Conservation (phyloP, 2,329 filamentous ascomycete species). For the Westerdykella aurantiaca region DNA sequence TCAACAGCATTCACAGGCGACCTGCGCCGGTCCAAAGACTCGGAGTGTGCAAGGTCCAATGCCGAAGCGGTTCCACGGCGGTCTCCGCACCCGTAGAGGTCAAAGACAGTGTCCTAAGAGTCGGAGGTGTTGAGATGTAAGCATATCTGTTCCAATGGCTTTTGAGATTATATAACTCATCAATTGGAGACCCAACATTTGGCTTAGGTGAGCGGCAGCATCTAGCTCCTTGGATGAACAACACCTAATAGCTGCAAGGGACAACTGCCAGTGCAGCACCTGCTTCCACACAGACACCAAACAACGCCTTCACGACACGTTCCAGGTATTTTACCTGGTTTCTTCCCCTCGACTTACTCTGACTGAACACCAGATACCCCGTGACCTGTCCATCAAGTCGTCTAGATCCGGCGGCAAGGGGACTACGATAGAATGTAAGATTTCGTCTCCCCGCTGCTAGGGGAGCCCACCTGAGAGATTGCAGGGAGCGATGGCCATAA, state of each 20-base stretch:
- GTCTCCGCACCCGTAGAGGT: neutral
- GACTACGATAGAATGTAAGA: slow-evolving; percentile 23
- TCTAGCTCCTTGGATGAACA: neutral
- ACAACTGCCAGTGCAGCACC: slow-evolving; percentile 63
- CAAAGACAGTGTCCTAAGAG: neutral
- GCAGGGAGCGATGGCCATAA: slow-evolving; percentile 57
- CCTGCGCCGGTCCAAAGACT: too few relatives aligned
- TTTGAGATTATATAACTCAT: neutral
- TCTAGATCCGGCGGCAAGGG: slow-evolving; percentile 5
- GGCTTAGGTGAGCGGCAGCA: slow-evolving; percentile 23
- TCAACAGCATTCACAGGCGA: too few relatives aligned
- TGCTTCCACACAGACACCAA: slow-evolving; percentile 66
- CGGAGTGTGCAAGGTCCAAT: too few relatives aligned
- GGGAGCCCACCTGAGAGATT: neutral
- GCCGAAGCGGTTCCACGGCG: too few relatives aligned
- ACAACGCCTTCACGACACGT: slow-evolving; percentile 64
- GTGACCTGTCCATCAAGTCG: slow-evolving; percentile 21
- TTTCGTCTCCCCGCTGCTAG: slow-evolving; percentile 5
- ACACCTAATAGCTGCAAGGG: slow-evolving; percentile 42
- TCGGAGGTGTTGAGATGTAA: neutral
- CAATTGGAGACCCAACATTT: slow-evolving; percentile 34
- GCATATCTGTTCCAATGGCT: neutral
- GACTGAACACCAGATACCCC: slow-evolving; percentile 19
- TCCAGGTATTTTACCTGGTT: slow-evolving; percentile 47
- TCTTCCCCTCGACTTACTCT: neutral